Conservation (phyloP, 2,329 filamentous ascomycete species). For the Calonectria montana region DNA sequence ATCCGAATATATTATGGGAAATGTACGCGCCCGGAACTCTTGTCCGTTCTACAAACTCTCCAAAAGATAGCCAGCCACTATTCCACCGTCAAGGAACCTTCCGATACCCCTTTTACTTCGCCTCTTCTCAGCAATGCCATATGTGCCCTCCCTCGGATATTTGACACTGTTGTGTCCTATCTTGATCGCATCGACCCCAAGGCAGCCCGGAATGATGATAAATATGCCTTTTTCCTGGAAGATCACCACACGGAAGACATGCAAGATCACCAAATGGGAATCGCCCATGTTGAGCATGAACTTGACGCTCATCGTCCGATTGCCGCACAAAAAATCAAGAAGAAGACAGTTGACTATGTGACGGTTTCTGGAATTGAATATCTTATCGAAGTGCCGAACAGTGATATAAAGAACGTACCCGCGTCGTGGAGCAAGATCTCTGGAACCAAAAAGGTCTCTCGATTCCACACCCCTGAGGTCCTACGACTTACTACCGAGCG, state of each 20-base stretch:
- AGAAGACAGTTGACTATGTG: constrained; percentile 78
- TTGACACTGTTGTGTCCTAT: constrained; percentile 76
- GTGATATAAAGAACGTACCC: constrained; percentile 85
- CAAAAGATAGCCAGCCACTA: constrained; percentile 86
- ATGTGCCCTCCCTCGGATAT: constrained; percentile 79
- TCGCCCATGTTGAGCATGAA: constrained; percentile 91
- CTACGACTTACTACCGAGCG: constrained; percentile 85
- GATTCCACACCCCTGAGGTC: constrained; percentile 95
- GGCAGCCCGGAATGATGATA: constrained; percentile 88
- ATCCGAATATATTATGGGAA: constrained; percentile 98
- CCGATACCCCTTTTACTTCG: constrained; percentile 79
- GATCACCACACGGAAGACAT: constrained; percentile 90
- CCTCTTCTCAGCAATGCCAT: constrained; percentile 77
- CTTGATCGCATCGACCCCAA: constrained; percentile 87
- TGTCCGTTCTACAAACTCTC: constrained; percentile 85
- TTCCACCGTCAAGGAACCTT: constrained; percentile 70
- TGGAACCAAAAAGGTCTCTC: constrained; percentile 90
- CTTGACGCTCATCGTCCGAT: constrained; percentile 79
- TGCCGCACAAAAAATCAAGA: constrained; percentile 78
- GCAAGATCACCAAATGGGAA: constrained; percentile 87
- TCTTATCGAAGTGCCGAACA: constrained; percentile 89
- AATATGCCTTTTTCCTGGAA: constrained; percentile 93
- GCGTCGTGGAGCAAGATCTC: constrained; percentile 96
- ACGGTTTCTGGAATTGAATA: constrained; percentile 94
- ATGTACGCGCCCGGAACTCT: constrained; percentile 88